Base-by-base conservation (phyloP, 2,329 filamentous ascomycete species). In the Fusarium paranaense region DNA sequence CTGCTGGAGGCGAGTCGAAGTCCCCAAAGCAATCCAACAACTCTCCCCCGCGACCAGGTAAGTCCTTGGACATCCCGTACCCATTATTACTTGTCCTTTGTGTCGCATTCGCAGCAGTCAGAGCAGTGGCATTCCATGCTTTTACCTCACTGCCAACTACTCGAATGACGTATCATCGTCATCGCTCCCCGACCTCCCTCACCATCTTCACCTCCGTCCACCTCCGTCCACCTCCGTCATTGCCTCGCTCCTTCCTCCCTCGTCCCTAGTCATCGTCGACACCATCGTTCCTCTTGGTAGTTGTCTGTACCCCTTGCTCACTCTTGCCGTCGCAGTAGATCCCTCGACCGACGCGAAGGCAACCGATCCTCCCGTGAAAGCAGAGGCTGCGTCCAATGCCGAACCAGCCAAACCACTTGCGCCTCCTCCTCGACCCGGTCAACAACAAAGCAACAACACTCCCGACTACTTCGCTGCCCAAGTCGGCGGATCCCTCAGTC, bases 391-490 rank as follows among this genome's bases (percentile, higher is more conserved):
- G 75, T 82, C 87, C 78, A 89, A 89, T 86, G 86, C 86, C 82
- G 90, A 92, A 80, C 82, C 85, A 64, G 86, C 90, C 79, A 90
- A 90, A 84, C 90, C 92, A 65, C 88, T 94, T 79, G 91, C 92
- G 75, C 92, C 92, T 76, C 92, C 93, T 65, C 92, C 92, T 68
- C 91, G 92, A 83, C 89, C 91, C 64, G 85, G 85, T 72, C 88
- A 89, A 80, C 81, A 85, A 71, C 80, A 79, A 78, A 83, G 85
- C 67, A 83, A 84, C 65, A 88, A 91, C 77, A 90, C 90, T 10
- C 88, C 90, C 56, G 92, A 95, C 80, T 94, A 93, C 83, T 95
- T 94, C 82, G 88, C 89, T 62, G 87, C 86, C 67, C 86, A 89
- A 72, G 88, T 81, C 70, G 83, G 81, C 78, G 87, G 85, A 76